phyloP scores from a whole-genome alignment of 805 yeast genomes.

The Jamesozyma piceae region DNA sequence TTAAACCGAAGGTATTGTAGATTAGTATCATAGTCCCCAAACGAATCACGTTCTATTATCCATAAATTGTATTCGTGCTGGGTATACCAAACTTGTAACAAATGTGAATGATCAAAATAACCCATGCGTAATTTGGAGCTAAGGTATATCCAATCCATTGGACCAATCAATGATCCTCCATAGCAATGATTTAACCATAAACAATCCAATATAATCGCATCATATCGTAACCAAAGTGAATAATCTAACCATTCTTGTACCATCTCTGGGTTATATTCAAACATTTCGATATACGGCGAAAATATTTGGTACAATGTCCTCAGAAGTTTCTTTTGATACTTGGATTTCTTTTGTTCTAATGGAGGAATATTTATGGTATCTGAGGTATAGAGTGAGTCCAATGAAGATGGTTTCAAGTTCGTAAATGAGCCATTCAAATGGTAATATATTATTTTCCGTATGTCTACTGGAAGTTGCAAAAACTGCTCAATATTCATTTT shows the following conservation, averaged over 20 bases:
- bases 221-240: conserved; percentile 23
- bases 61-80: conserved; percentile 18
- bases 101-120: conserved; percentile 15
- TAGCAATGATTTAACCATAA: conserved; percentile 20
- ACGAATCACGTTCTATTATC: conserved; percentile 10
- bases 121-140: conserved; percentile 15
- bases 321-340: conserved; percentile 3
- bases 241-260: conserved; percentile 20
- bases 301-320: conserved; percentile 10
- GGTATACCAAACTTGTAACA: conserved; percentile 26
- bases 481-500: conserved; percentile 10
- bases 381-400: background rate
- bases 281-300: conserved; percentile 16
- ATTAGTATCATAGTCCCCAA: conserved; percentile 5
- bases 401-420: conserved; percentile 1
- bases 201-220: conserved; percentile 24
- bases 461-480: conserved; percentile 19
- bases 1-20: conserved; percentile 11
- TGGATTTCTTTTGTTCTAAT: background rate
- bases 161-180: conserved; percentile 17
- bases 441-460: conserved; percentile 19
- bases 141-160: conserved; percentile 19
- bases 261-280: conserved; percentile 19
- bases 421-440: conserved; percentile 17
- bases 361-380: background rate